These are phyloP conservation scores for Thalia dealbata DNA, from an alignment of 176 grass and related monocot species.

Conservation along the genomic window DNA sequence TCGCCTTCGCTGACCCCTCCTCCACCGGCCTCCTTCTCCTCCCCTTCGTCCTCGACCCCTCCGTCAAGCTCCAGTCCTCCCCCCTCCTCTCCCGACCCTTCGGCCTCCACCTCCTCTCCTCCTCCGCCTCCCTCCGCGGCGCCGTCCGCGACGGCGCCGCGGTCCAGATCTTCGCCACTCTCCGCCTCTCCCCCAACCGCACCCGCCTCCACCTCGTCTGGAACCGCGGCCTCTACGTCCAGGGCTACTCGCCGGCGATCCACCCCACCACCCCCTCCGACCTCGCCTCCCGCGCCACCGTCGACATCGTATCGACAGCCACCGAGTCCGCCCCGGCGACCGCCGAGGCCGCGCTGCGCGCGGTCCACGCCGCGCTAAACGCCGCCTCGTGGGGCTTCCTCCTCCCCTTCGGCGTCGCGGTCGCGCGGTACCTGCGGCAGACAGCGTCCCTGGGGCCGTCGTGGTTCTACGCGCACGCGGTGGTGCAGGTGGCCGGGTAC, in stretches of 20 bases:
- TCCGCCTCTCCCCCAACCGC: constrained; percentile 72
- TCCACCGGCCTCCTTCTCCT: constrained; percentile 70
- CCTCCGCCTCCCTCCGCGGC: constrained; percentile 34
- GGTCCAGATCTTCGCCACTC: constrained; percentile 54
- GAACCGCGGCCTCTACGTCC: constrained; percentile 94
- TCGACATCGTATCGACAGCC: constrained; percentile 80
- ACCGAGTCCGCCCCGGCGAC: constrained; percentile 32
- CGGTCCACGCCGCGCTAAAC: constrained; percentile 59
- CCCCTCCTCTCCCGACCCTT: constrained; percentile 63
- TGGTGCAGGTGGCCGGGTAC: constrained; percentile 51
- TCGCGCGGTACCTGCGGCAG: constrained; percentile 84
- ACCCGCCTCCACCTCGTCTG: constrained; percentile 70
- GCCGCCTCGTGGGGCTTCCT: constrained; percentile 75
- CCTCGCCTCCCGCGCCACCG: constrained; percentile 74
- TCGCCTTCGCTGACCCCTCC: constrained; percentile 76
- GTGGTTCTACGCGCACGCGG: constrained; percentile 94
- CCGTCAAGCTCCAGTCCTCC: constrained; percentile 69
- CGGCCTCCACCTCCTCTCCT: constrained; percentile 63
- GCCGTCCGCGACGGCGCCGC: constrained; percentile 51
- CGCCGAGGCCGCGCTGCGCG: constrained; percentile 22
- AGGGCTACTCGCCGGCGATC: constrained; percentile 92
- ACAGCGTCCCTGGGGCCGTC: constrained; percentile 44
- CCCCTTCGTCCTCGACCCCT: constrained; percentile 62
- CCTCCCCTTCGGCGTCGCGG: constrained; percentile 50
- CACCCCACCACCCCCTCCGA: constrained; percentile 72